Percentiles rank a stretch among this genome's conserved stretches.
phyloP scores from a whole-genome alignment of 352 stramenopile genomes.

The Thraustotheca clavata region DNA sequence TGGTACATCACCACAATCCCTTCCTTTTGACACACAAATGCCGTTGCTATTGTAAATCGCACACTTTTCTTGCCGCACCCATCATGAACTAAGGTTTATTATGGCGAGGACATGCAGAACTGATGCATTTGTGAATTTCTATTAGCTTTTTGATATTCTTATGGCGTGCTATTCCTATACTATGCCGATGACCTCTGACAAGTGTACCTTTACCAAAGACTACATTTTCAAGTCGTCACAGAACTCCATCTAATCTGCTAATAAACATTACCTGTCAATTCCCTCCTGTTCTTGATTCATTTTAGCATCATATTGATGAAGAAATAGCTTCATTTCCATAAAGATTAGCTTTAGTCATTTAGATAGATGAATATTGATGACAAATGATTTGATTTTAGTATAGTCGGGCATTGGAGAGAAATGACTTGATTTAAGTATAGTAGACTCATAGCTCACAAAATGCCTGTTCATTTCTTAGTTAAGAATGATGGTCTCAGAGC shows the following conservation, averaged over 20 bases:
- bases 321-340: too few species aligned
- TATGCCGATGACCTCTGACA: neutral
- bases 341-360: too few species aligned
- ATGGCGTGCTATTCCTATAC: conserved; percentile 7
- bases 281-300: too few species aligned
- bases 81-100: neutral
- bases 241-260: neutral
- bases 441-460: too few species aligned
- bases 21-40: conserved; percentile 5
- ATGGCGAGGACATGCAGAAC: neutral
- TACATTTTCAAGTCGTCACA: neutral
- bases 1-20: neutral
- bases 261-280: too few species aligned
- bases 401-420: too few species aligned
- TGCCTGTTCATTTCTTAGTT: too few species aligned
- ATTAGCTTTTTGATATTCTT: neutral
- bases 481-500: too few species aligned
- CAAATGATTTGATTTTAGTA: too few species aligned
- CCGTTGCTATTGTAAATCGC: conserved; percentile 13
- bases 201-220: conserved; percentile 3
- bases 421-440: too few species aligned
- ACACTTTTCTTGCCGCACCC: neutral
- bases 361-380: too few species aligned
- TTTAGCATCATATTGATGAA: too few species aligned
- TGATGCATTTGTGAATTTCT: conserved; percentile 5